These are phyloP conservation scores for Xylariaceae sp. DNA, from an alignment of 2,329 filamentous ascomycete species.

Conservation along the genomic window DNA sequence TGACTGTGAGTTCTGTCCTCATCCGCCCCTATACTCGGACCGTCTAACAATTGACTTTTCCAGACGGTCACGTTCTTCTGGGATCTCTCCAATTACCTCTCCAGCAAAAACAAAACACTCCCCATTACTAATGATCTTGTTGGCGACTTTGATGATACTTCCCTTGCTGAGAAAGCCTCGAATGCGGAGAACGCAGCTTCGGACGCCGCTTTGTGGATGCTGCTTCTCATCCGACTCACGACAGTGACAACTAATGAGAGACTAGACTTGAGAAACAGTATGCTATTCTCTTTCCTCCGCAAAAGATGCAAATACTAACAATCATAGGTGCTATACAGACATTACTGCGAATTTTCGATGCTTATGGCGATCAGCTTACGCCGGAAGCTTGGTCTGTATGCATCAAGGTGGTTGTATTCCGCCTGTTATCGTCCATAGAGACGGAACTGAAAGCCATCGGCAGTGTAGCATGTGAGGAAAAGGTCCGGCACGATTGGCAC, in stretches of 20 bases:
- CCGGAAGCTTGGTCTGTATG: slow-evolving; percentile 79
- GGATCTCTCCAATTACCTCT: slow-evolving; percentile 87
- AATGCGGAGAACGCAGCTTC: slow-evolving; percentile 56
- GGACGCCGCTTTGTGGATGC: slow-evolving; percentile 70
- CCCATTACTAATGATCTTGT: slow-evolving; percentile 55
- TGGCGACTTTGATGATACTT: slow-evolving; percentile 49
- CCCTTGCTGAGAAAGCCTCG: slow-evolving; percentile 53
- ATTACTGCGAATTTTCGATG: slow-evolving; percentile 83
- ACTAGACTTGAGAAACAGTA: slow-evolving; percentile 72
- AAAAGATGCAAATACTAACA: slow-evolving; percentile 32
- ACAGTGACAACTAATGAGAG: slow-evolving; percentile 66
- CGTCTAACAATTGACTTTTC: slow-evolving; percentile 15
- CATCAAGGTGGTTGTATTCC: slow-evolving; percentile 74
- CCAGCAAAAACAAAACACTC: slow-evolving; percentile 52
- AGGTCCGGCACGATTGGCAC: slow-evolving; percentile 56
- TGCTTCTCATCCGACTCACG: slow-evolving; percentile 66
- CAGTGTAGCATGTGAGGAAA: slow-evolving; percentile 36
- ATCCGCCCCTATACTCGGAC: not conserved
- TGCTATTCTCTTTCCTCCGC: slow-evolving; percentile 20
- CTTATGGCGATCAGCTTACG: slow-evolving; percentile 74
- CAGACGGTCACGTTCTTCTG: slow-evolving; percentile 92
- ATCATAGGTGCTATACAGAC: slow-evolving; percentile 72
- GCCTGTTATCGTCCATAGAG: slow-evolving; percentile 67
- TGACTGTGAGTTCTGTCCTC: slow-evolving; percentile 61
- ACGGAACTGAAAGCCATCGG: slow-evolving; percentile 43